Evolutionary conservation across 164 flowering plant genomes (phyloP), one percentile per base, ranked within the genome.

Genomic region (Litsea cubeba): DNA sequence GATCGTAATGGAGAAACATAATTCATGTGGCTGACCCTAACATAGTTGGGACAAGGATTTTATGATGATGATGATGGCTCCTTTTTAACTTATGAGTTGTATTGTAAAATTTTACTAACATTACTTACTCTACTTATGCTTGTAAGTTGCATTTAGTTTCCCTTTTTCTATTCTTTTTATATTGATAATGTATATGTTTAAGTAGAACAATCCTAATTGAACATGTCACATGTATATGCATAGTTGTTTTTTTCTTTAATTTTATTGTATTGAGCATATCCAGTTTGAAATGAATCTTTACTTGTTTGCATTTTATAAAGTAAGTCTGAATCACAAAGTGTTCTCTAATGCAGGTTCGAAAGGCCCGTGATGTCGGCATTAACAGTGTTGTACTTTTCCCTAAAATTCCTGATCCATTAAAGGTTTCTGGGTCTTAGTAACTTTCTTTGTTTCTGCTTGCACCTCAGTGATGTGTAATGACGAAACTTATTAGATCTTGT

Each of bases 341-440:
- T 54, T 54, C 60, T 65, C 35, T 26, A 65, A 28, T 77, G 74
- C 84, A 94, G 99, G 97, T 95, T 26, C 75, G 86, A 20, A 95
- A 89, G 78, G 99, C 99, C 26, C 84, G 89, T 20, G 97, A 92
- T 90, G 97, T 96, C 76, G 99, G 99, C 57, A 92, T 96, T 14
- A 90, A 96, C 73, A 91, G 94, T 76, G 72, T 91, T 75, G 97
- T 96, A 81, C 90, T 92, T 65, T 96, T 96, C 79, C 99, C 99
- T 35, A 96, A 96, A 87, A 90, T 96, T 74, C 97, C 98, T 30
- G 99, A 96, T 85, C 93, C 89, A 28, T 80, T 94, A 72, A 96
- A 96, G 99, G 99, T 95, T 73, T 50, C 40, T 74, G 40, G 12
- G 3, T 70, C 50, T 66, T 70, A 32, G 24, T 68, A 15, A 24